Base-by-base conservation (phyloP, 768 basidiomycete genomes). In the Tylopilus felleus region DNA sequence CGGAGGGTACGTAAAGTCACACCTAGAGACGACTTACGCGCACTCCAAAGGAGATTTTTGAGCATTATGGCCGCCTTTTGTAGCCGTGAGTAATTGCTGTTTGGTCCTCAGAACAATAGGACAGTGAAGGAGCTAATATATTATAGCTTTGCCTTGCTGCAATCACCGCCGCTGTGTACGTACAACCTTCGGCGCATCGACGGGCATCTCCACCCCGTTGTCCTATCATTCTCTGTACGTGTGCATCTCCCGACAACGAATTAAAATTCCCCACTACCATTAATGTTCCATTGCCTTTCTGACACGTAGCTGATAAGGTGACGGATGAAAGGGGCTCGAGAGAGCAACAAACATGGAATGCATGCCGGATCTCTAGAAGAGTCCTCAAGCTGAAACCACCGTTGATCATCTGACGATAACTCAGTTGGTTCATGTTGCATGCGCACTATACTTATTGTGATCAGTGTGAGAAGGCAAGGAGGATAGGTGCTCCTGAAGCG, bases 1-100 rank as follows among this genome's bases (percentile, higher is more conserved):
- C 91, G 0, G 93, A 92, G 5, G 89, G 91, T 93, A 93, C 70
- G 89, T 95, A 49, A 86, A 86, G 67, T 80, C 81, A 3, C 73
- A 89, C 48, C 70, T 95, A 49, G 79, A 85, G 36, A 88, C 84
- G 47, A 90, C 90, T 4, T 93, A 90, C 63, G 73, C 73, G 29
- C 77, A 82, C 50, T 78, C 67, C 13, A 55, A 52, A 36, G 27
- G n/a, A 22, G 49, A 27, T 9, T n/a, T n/a, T n/a, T n/a, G n/a
- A n/a, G n/a, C n/a, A n/a, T 29, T 27, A 16, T 36, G 22, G 27
- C 35, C 38, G 19, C 43, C 3, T 28, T 31, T 33, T 38, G 49
- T 23, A 36, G 28, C n/a, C n/a, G n/a, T n/a, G 33, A 56, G 28
- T 21, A 25, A n/a, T 42, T 6, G 5, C 10, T n/a, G n/a, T 14